phyloP scores from a whole-genome alignment of 2,329 filamentous ascomycete species.

The Chrysoporthe deuterocubensis region DNA sequence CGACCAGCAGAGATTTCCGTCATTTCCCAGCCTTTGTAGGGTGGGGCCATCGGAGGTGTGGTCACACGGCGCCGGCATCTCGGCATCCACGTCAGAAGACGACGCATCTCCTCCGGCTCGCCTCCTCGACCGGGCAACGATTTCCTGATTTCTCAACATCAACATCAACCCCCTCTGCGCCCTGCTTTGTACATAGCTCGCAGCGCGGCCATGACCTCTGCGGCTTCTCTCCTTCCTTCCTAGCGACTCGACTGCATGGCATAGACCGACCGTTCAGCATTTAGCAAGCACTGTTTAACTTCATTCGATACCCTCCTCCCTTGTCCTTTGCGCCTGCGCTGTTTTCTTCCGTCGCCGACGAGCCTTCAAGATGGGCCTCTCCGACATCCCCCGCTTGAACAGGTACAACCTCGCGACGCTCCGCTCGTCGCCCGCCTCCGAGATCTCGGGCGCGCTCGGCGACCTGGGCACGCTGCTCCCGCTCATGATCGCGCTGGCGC shows the following conservation, averaged over 20 bases:
- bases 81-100: conserved; percentile 10
- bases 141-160: background rate
- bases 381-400: conserved; percentile 41
- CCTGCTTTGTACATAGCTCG: background rate
- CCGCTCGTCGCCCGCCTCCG: conserved; percentile 56
- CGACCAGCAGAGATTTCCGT: too few species aligned
- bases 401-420: conserved; percentile 55
- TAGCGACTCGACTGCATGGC: background rate
- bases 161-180: background rate
- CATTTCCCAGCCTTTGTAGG: too few species aligned
- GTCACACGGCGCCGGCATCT: conserved; percentile 20
- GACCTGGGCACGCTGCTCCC: conserved; percentile 90
- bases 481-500: conserved; percentile 82
- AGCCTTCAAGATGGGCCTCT: conserved; percentile 30
- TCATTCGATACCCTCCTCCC: background rate
- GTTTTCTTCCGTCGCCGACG: background rate
- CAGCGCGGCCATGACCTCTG: background rate
- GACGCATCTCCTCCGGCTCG: conserved; percentile 2
- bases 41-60: background rate
- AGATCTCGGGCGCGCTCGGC: conserved; percentile 85
- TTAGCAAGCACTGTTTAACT: background rate
- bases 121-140: conserved; percentile 10
- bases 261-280: background rate
- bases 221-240: background rate
- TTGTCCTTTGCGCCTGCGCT: background rate